These are phyloP conservation scores for Gymnopus androsaceus DNA, from an alignment of 1,284 basidiomycete species.

Conservation along the genomic window DNA sequence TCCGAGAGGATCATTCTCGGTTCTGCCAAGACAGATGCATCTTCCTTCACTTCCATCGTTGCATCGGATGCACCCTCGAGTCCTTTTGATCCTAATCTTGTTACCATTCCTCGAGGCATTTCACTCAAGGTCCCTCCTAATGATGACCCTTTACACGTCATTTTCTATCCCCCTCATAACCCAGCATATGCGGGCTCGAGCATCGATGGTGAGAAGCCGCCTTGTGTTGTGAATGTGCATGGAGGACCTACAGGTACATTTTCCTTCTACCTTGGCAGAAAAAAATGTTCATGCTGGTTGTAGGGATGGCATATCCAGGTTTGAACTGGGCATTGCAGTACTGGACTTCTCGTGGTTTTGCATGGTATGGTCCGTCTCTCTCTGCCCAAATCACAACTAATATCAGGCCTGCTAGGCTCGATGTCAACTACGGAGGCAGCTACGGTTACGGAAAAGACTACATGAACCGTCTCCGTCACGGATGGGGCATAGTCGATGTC, in stretches of 20 bases:
- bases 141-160: slow-evolving; percentile 50
- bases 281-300: neutral
- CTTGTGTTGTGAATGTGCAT: slow-evolving; percentile 63
- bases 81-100: slow-evolving; percentile 30
- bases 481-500: slow-evolving; percentile 74
- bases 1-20: slow-evolving; percentile 40
- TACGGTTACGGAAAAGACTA: slow-evolving; percentile 60
- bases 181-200: slow-evolving; percentile 50
- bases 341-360: slow-evolving; percentile 70
- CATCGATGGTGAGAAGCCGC: slow-evolving; percentile 56
- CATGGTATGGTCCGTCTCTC: slow-evolving; percentile 40
- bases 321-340: slow-evolving; percentile 58
- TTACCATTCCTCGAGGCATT: slow-evolving; percentile 50
- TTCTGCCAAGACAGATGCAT: slow-evolving; percentile 20
- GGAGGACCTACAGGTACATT: slow-evolving; percentile 60
- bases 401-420: slow-evolving; percentile 45
- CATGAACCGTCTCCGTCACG: slow-evolving; percentile 55
- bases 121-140: slow-evolving; percentile 38
- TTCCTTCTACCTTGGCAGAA: slow-evolving; percentile 19
- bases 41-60: slow-evolving; percentile 32
- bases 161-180: slow-evolving; percentile 67
- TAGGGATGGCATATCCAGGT: slow-evolving; percentile 35
- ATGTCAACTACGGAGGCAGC: slow-evolving; percentile 73
- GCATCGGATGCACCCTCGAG: slow-evolving; percentile 16
- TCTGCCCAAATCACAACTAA: neutral